A percentile compares a stretch with the other conserved stretches of the same genome.
These are phyloP conservation scores for Ophiostoma novo-ulmi DNA, from an alignment of 2,329 filamentous ascomycete species.

Conservation along the genomic window DNA sequence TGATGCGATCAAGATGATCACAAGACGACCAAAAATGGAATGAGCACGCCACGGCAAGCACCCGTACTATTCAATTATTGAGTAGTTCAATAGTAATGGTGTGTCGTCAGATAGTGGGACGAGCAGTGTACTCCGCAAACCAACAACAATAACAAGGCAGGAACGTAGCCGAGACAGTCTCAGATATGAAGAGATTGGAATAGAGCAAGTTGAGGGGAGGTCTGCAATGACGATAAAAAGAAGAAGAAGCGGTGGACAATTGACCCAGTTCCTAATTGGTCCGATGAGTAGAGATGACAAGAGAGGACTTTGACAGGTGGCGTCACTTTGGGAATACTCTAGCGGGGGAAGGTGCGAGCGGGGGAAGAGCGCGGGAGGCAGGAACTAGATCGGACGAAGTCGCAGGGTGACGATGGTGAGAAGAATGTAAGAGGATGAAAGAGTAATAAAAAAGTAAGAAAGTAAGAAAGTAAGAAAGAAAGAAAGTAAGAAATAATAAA, in stretches of 20 bases:
- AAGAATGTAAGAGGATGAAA: not conserved
- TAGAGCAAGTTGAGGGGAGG: not conserved
- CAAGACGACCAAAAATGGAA: not conserved
- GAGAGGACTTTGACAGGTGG: not conserved
- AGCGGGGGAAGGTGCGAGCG: not conserved
- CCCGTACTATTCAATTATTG: not conserved
- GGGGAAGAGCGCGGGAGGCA: not conserved
- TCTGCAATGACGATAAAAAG: not conserved
- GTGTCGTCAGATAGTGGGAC: constrained; percentile 14
- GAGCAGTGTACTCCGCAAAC: not conserved
- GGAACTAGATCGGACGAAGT: constrained; percentile 3
- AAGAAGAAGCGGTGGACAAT: not conserved
- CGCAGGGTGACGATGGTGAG: not conserved
- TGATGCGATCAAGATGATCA: constrained; percentile 3
- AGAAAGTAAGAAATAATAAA: too few relatives aligned
- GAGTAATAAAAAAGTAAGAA: not conserved
- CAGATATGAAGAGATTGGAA: not conserved
- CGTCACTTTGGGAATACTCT: not conserved
- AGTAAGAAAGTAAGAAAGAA: not conserved
- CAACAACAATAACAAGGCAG: constrained; percentile 15
- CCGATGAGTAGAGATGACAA: not conserved
- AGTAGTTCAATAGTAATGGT: not conserved
- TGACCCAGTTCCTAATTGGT: not conserved
- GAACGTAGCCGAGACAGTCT: constrained; percentile 4
- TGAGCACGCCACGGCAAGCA: not conserved